phyloP scores from a whole-genome alignment of 1,284 basidiomycete genomes.

The Rhizopogon hawkerae region DNA sequence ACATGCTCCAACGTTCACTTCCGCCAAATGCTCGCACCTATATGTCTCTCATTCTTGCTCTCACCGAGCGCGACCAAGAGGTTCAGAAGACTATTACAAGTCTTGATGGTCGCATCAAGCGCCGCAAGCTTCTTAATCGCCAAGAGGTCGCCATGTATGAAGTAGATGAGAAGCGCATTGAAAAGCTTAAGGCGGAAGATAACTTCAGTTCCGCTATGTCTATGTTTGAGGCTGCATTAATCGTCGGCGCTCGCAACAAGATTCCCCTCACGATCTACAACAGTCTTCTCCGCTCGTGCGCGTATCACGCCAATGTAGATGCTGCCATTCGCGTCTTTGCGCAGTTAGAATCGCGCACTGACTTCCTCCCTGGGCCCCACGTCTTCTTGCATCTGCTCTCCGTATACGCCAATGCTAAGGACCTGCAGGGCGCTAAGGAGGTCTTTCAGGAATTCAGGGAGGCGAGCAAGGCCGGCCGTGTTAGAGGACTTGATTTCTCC shows the following conservation, averaged over 20 bases:
- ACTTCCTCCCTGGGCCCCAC: slow-evolving; percentile 33
- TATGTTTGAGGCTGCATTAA: slow-evolving; percentile 57
- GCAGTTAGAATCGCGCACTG: slow-evolving; percentile 47
- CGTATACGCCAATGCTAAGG: slow-evolving; percentile 47
- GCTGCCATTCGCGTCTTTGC: slow-evolving; percentile 64
- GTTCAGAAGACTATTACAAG: slow-evolving; percentile 41
- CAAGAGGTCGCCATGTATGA: slow-evolving; percentile 17
- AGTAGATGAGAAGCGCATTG: slow-evolving; percentile 31
- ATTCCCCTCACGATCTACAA: slow-evolving; percentile 42
- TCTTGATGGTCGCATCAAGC: slow-evolving; percentile 38
- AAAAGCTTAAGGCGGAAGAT: slow-evolving; percentile 47
- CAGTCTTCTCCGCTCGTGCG: slow-evolving; percentile 59
- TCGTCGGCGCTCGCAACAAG: slow-evolving; percentile 24
- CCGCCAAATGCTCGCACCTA: slow-evolving; percentile 67
- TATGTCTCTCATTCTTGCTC: slow-evolving; percentile 55
- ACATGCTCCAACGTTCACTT: slow-evolving; percentile 61
- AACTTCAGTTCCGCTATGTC: slow-evolving; percentile 67
- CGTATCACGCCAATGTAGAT: slow-evolving; percentile 49
- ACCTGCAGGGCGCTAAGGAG: slow-evolving; percentile 52
- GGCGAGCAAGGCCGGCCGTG: slow-evolving; percentile 30
- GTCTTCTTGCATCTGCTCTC: slow-evolving; percentile 57
- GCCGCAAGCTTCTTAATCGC: slow-evolving; percentile 20
- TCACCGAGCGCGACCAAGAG: slow-evolving; percentile 70
- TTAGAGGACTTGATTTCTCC: slow-evolving; percentile 15
- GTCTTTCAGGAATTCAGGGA: slow-evolving; percentile 61